Evolutionary conservation across 2,329 filamentous ascomycete species (phyloP).

Genomic region (Nothophoma quercina): DNA sequence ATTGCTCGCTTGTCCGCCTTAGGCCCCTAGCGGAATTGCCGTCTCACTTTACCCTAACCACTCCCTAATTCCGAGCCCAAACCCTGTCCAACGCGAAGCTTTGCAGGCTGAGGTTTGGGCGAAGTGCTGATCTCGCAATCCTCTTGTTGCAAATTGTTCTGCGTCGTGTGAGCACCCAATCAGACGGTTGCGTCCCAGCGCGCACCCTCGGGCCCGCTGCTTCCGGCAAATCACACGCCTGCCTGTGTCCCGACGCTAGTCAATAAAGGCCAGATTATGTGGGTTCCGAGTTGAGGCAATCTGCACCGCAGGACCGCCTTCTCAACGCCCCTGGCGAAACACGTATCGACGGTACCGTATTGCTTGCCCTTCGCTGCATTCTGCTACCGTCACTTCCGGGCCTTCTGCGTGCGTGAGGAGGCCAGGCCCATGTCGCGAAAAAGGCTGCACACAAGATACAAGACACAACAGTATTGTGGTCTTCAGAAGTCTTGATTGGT

Average conservation of each 20-base stretch:
- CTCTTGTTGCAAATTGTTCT: slow-evolving; percentile 42
- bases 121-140: slow-evolving; percentile 45
- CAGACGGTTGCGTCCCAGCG: slow-evolving; percentile 32
- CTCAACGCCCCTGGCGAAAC: slow-evolving; percentile 47
- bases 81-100: slow-evolving; percentile 46
- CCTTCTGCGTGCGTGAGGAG: slow-evolving; percentile 2
- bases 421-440: too few relatives aligned
- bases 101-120: slow-evolving; percentile 43
- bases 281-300: slow-evolving; percentile 49
- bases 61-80: slow-evolving; percentile 45
- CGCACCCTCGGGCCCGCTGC: slow-evolving; percentile 27
- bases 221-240: slow-evolving; percentile 36
- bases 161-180: slow-evolving; percentile 41
- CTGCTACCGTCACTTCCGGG: slow-evolving; percentile 19
- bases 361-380: slow-evolving; percentile 23
- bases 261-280: slow-evolving; percentile 35
- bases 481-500: too few relatives aligned
- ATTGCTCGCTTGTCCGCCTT: slow-evolving; percentile 22
- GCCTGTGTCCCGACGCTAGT: slow-evolving; percentile 28
- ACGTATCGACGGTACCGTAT: slow-evolving; percentile 32
- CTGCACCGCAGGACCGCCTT: slow-evolving; percentile 48
- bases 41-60: slow-evolving; percentile 46
- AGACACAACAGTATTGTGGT: too few relatives aligned
- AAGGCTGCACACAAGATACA: too few relatives aligned
- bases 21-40: slow-evolving; percentile 32